These are phyloP conservation scores for Tetracentron sinense DNA, from an alignment of 164 flowering plant species.

Conservation along the genomic window DNA sequence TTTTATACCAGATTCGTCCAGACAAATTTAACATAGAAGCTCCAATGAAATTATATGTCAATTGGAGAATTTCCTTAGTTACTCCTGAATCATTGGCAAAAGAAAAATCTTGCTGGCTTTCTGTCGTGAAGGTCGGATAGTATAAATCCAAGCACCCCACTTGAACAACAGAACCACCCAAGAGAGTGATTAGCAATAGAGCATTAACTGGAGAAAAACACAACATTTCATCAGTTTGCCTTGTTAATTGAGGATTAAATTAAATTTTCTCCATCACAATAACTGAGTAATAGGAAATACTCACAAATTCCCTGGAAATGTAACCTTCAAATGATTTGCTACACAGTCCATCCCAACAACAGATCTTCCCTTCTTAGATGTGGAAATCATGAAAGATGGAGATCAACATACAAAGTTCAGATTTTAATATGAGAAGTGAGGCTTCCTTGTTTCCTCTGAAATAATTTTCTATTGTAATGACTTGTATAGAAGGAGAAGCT, in stretches of 20 bases:
- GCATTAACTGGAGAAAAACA: background rate
- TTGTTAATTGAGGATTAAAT: too few relatives aligned
- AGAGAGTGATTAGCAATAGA: background rate
- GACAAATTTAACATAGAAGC: slow-evolving; percentile 1
- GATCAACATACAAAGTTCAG: too few relatives aligned
- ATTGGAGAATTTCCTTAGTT: slow-evolving; percentile 6
- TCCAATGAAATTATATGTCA: slow-evolving; percentile 12
- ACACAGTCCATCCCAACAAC: too few relatives aligned
- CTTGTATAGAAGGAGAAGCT: background rate
- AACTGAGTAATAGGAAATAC: too few relatives aligned
- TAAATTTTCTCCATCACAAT: too few relatives aligned
- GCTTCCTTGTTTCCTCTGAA: background rate
- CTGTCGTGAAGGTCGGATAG: background rate
- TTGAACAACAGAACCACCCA: background rate
- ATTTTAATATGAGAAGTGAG: too few relatives aligned
- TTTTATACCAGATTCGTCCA: slow-evolving; percentile 7
- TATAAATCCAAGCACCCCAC: background rate
- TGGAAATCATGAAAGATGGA: background rate
- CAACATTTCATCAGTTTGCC: too few relatives aligned
- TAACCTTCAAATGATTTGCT: too few relatives aligned
- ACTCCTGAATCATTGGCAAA: background rate
- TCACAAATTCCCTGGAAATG: too few relatives aligned
- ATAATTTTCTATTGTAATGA: background rate
- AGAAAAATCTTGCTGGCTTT: background rate
- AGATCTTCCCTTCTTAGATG: too few relatives aligned